These are phyloP conservation scores for Stagonosporopsis chrysanthemi DNA, from an alignment of 2,329 filamentous ascomycete genomes.

Conservation along the genomic window DNA sequence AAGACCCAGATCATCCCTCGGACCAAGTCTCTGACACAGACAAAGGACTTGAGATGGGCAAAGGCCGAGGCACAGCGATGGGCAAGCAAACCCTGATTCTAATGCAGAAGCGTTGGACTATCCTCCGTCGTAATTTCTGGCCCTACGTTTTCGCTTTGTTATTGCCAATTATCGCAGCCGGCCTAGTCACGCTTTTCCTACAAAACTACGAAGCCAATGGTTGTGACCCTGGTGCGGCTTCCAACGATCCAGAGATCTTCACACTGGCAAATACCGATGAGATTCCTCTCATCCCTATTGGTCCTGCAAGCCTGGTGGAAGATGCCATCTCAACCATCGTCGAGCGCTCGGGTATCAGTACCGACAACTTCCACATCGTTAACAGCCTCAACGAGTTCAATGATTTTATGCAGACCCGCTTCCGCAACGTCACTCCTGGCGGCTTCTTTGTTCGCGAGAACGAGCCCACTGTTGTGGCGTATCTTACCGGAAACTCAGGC, in stretches of 20 bases:
- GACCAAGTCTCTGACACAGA: constrained; percentile 43
- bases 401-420: constrained; percentile 67
- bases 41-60: constrained; percentile 60
- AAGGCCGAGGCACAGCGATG: constrained; percentile 74
- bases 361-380: constrained; percentile 59
- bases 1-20: constrained; percentile 34
- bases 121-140: constrained; percentile 79
- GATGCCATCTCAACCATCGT: constrained; percentile 38
- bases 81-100: constrained; percentile 75
- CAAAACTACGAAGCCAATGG: constrained; percentile 61
- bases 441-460: constrained; percentile 78
- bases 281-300: constrained; percentile 49
- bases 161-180: constrained; percentile 81
- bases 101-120: constrained; percentile 77
- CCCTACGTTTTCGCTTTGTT: constrained; percentile 77
- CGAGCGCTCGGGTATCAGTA: constrained; percentile 33
- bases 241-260: constrained; percentile 43
- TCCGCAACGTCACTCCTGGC: constrained; percentile 75
- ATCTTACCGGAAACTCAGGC: constrained; percentile 66
- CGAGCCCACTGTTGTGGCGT: constrained; percentile 71
- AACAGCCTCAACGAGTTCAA: constrained; percentile 74
- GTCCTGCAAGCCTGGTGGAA: constrained; percentile 48
- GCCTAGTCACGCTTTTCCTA: constrained; percentile 79
- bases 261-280: constrained; percentile 34
- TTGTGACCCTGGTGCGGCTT: constrained; percentile 52